phyloP scores from a whole-genome alignment of 305 asterid species.

The Fraxinus albicans region DNA sequence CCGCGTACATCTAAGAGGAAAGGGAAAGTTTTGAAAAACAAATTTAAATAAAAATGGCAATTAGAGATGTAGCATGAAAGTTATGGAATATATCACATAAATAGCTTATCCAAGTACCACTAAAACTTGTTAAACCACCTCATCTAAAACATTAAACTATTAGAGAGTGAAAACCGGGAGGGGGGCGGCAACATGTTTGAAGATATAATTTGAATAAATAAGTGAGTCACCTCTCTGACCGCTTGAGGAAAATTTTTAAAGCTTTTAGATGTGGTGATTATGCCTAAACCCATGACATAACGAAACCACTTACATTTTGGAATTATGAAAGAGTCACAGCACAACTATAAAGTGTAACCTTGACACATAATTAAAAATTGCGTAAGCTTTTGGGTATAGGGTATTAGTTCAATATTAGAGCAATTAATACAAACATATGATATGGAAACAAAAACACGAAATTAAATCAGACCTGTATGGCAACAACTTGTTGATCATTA shows the following conservation, averaged over 20 bases:
- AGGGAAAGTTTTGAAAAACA: background rate
- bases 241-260: too few species aligned
- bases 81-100: background rate
- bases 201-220: too few species aligned
- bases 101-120: background rate
- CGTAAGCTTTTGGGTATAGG: background rate
- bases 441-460: background rate
- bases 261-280: too few species aligned
- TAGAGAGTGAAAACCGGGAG: background rate
- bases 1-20: constrained; percentile 59
- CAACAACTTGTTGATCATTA: constrained; percentile 32
- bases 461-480: constrained; percentile 48
- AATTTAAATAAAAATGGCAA: background rate
- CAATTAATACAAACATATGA: background rate
- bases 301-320: background rate
- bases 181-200: too few species aligned
- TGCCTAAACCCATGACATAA: background rate
- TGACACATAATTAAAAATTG: background rate
- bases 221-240: too few species aligned
- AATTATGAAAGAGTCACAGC: background rate
- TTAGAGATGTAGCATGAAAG: constrained; percentile 11
- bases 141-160: background rate
- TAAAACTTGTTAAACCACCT: background rate
- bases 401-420: background rate
- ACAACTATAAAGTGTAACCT: background rate